Base-by-base conservation (phyloP, 2,329 filamentous ascomycete species). In the Mycocentrospora acerina region DNA sequence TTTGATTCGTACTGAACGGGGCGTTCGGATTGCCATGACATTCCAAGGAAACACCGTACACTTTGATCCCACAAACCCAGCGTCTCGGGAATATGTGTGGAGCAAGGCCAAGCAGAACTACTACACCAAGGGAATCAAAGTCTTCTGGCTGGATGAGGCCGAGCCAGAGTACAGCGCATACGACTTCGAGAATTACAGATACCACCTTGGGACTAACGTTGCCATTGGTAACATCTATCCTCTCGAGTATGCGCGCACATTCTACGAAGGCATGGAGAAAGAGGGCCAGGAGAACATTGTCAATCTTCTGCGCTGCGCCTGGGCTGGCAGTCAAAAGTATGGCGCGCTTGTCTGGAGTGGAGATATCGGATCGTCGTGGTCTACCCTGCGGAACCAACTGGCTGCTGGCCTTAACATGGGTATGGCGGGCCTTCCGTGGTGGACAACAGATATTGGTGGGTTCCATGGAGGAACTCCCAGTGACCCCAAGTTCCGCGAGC, bases 91-190 rank as follows among this genome's bases (percentile, higher is more conserved):
- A 2, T 86, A 76, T 29, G 69, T 86, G 2, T 86, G 82, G 82
- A 57, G 66, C 2, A 78, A 76, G 37, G 76, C 69, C 1, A 81
- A 79, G 56, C 51, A 74, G 36, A 81, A 85, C 57, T 86, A 86
- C 64, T 79, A 77, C 51, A 62, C 72, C 32, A 78, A 77, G 37
- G 83, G 83, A 2, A 80, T 86, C 60, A 75, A 76, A 42, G 64
- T 78, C 1, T 86, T 85, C 62, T 86, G 83, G 82, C 72, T 86
- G 0, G 83, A 86, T 48, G 82, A 86, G 57, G 82, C 82, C 0
- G 82, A 86, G 51, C 82, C 82, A 0, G 82, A 86, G 56, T 85
- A 84, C 51, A 71, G 66, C 0, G 71, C 72, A 9, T 85, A 86
- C 57, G 80, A 85, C 56, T 85, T 84, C 53, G 82, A 85, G 39